Evolutionary conservation across 352 stramenopile genomes (phyloP).

Genomic region (Aphanomyces invadans): DNA sequence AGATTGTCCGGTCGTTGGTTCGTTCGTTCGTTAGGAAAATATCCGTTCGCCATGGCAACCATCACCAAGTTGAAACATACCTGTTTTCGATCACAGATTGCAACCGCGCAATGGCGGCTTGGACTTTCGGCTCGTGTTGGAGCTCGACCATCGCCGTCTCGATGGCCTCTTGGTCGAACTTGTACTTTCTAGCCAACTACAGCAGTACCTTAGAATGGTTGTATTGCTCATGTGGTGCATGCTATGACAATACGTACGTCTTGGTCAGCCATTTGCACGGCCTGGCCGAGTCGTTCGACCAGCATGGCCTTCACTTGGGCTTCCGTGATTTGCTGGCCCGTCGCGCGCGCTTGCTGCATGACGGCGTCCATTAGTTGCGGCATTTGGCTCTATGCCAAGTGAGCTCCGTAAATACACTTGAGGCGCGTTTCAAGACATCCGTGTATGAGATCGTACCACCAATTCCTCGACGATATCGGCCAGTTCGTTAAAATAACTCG

Average conservation of each 20-base stretch:
- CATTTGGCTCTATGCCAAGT: conserved; percentile 18
- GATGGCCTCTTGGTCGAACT: conserved; percentile 19
- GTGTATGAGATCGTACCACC: conserved; percentile 33
- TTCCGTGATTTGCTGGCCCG: conserved; percentile 22
- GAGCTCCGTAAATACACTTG: no score
- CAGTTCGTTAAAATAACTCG: conserved; percentile 65
- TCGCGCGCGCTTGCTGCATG: conserved; percentile 13
- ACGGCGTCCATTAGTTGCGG: conserved; percentile 8
- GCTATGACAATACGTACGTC: neutral
- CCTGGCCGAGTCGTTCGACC: conserved; percentile 21
- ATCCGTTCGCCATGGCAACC: conserved; percentile 22
- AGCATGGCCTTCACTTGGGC: conserved; percentile 15
- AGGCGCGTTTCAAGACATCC: neutral
- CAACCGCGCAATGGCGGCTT: conserved; percentile 15
- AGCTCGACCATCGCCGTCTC: conserved; percentile 12
- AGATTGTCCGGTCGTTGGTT: neutral
- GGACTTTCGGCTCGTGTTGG: conserved; percentile 14
- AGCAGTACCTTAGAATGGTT: neutral
- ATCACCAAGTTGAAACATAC: no score
- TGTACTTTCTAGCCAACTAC: conserved; percentile 22
- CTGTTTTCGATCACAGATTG: conserved; percentile 23
- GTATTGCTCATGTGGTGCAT: neutral
- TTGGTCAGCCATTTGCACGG: conserved; percentile 24
- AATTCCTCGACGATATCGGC: conserved; percentile 50
- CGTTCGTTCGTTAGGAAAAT: neutral